Conservation (phyloP, 2,329 filamentous ascomycete genomes). For the Aspergillus fructus region DNA sequence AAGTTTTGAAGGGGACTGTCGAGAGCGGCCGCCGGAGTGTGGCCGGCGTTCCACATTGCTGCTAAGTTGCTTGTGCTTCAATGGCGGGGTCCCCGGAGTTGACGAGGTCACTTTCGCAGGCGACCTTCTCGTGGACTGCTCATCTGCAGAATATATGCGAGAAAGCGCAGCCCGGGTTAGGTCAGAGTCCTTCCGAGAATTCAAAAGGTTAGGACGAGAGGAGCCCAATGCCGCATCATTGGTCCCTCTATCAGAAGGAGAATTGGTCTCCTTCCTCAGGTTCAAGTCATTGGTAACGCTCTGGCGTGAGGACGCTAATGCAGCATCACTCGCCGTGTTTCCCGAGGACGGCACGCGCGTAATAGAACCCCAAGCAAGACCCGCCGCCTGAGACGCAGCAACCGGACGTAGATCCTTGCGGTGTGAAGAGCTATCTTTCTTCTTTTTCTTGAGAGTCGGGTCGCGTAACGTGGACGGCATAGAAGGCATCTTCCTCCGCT, state of each 20-base stretch:
- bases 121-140: slow-evolving; percentile 14
- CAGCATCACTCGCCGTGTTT: slow-evolving; percentile 29
- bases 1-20: slow-evolving; percentile 15
- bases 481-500: slow-evolving; percentile 53
- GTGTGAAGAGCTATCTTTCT: slow-evolving; percentile 34
- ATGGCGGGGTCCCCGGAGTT: slow-evolving; percentile 7
- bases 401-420: slow-evolving; percentile 51
- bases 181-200: not conserved
- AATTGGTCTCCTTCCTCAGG: slow-evolving; percentile 24
- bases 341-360: slow-evolving; percentile 27
- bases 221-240: not conserved
- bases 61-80: not conserved
- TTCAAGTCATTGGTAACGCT: slow-evolving; percentile 28
- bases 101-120: slow-evolving; percentile 13
- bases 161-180: not conserved
- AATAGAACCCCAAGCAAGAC: slow-evolving; percentile 58
- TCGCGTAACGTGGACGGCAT: slow-evolving; percentile 57
- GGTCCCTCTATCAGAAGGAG: not conserved
- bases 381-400: slow-evolving; percentile 63
- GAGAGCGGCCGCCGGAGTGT: slow-evolving; percentile 6
- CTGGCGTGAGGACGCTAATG: slow-evolving; percentile 29
- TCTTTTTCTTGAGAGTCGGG: slow-evolving; percentile 48
- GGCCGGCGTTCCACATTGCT: slow-evolving; percentile 9
- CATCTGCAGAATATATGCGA: slow-evolving; percentile 20
- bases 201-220: not conserved